Evolutionary conservation across 371 early-diverging fungal species (phyloP), one percentile per base, ranked within the genome.

Genomic region (Furculomyces boomerangus): DNA sequence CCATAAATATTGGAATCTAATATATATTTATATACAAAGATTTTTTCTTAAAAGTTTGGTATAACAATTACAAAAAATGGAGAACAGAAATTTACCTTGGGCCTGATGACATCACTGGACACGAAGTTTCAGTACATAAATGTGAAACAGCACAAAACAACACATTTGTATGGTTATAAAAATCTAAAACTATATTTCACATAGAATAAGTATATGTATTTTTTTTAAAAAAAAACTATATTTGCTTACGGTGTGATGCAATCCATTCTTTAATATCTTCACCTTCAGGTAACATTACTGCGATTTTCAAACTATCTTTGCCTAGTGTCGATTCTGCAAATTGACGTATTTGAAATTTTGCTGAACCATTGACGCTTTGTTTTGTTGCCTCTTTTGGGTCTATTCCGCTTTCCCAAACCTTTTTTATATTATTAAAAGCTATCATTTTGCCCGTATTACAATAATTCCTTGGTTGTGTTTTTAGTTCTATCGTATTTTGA

Each of bases 151-250:
- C 80, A 48, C 84, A 85, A 63, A 85, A 91, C 14, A 91, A 67
- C 79, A 90, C 74, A 70, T 88, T 91, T 58, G 84, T 74, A 60
- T 91, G 90, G 72, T 88, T 88, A 72, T 81, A 90, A 62, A 91
- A 91, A 67, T 91, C 92, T 25, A 88, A 81, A 20, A 71, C 55
- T 54, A 40, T 54, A 35, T 51, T 26, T 49, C 27, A 49, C 30
- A 51, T 18, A 51, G 26, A 51, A 32, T 30, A 32, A 51, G 25
- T 31, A 16, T 49, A 16, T 25, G 20, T 28, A 13, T 25, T 25
- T 20, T 3, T 25, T 24, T 49, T 28, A 16, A 49, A 49, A 16
- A 43, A 43, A 43, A 8, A 13, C n/a, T 43, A 43, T 43, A 43
- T 20, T 43, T 54, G n/a, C 46, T 54, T 30, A 54, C 55, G 75